Conservation (phyloP, 352 stramenopile genomes). For the Thalassiosira mediterranea region DNA sequence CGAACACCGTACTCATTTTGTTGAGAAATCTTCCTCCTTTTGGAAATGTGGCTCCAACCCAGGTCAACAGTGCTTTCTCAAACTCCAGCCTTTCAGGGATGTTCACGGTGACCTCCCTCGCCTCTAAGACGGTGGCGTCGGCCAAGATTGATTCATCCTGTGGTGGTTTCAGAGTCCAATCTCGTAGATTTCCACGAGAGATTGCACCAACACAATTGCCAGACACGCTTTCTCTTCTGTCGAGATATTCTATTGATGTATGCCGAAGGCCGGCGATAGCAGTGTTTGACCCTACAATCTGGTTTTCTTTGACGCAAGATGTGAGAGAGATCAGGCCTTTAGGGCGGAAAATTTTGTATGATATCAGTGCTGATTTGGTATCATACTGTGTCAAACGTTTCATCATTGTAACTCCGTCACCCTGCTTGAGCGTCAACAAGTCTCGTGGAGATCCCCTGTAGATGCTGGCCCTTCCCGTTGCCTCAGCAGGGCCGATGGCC, state of each 20-base stretch:
- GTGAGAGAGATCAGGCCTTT: slow-evolving; percentile 1
- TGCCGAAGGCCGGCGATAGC: slow-evolving; percentile 85
- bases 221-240: slow-evolving; percentile 30
- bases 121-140: slow-evolving; percentile 10
- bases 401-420: slow-evolving; percentile 20
- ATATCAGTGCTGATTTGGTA: slow-evolving; percentile 9
- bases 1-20: slow-evolving; percentile 21
- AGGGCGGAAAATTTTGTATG: slow-evolving; percentile 40
- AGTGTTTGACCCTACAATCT: slow-evolving; percentile 87
- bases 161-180: slow-evolving; percentile 37
- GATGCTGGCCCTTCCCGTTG: slow-evolving; percentile 23
- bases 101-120: slow-evolving; percentile 23
- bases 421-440: slow-evolving; percentile 26
- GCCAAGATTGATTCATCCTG: slow-evolving; percentile 20
- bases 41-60: slow-evolving; percentile 5
- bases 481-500: slow-evolving; percentile 26
- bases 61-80: slow-evolving; percentile 26
- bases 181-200: slow-evolving; percentile 30
- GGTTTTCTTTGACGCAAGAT: slow-evolving; percentile 86
- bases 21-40: slow-evolving; percentile 9
- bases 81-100: slow-evolving; percentile 36
- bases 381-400: slow-evolving; percentile 25
- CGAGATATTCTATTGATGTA: slow-evolving; percentile 66
- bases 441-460: slow-evolving; percentile 36
- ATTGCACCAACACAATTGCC: slow-evolving; percentile 33